Base-by-base conservation (phyloP, 192 early-diverging fungal genomes). In the Backusella parvicylindrica region DNA sequence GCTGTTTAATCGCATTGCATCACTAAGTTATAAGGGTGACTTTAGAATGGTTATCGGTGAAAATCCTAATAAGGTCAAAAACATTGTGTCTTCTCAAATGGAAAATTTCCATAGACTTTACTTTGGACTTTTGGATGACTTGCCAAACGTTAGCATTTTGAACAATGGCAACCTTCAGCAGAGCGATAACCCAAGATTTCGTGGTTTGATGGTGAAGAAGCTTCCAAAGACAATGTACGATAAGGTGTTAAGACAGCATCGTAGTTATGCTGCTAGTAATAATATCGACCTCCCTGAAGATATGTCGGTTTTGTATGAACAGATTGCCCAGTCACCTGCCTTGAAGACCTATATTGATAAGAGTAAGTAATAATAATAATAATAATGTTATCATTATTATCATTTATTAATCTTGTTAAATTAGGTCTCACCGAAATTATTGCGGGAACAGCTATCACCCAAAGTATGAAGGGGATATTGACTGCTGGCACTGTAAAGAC, bases 31-130 rank as follows among this genome's bases (percentile, higher is more conserved):
- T 77, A 40, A 76, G 47, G 97, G 98, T 47, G 98, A 99, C 76
- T 95, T 98, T 81, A 90, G 98, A 40, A 97, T 95, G 95, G 78
- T 77, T 37, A 73, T 98, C 33, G 92, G 94, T 41, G 98, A 99
- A 84, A 97, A 99, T 81, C 98, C 98, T 7, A 86, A 93, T 79
- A 99, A 99, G 81, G 90, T 99, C 28, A 80, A 90, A 74, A 98
- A 99, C 78, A 97, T 99, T 79, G 97, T 99, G 28, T 84, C 85
- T 41, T 90, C 85, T 2, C 98, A 97, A 70, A 74, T 90, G 68
- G 43, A 85, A 0, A 80, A 88, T 49, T 90, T 92, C 65, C 78
- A 82, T 72, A 82, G 79, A 67, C 79, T 84, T 72, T 96, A 89
- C 75, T 84, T 67, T 7, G 81, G 76, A 33, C 64, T 86, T 4